Base-by-base conservation (phyloP, 73 alveolate species). In the Uronychia binucleata region DNA sequence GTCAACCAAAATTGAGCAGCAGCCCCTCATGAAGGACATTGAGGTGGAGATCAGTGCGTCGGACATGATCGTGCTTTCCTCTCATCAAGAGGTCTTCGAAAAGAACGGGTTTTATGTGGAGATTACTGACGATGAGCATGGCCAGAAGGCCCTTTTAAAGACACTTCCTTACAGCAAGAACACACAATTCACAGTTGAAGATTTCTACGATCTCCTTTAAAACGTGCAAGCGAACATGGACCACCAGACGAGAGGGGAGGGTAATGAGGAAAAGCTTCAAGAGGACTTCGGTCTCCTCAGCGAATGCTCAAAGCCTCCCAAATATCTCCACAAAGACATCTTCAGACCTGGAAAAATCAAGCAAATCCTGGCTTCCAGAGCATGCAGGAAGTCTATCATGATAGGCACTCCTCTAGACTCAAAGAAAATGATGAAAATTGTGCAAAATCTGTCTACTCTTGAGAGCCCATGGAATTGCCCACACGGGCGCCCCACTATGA, bases 381-480 rank as follows among this genome's bases (percentile, higher is more conserved):
- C 99, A 26, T 98, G 99, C 77, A 86, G 99, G 88, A 88, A 91
- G 84, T 94, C 99, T 0, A 95, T 96, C 25, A 98, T 97, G 99
- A 94, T 98, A 57, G 99, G 99, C 0, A 90, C 84, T 1, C 91
- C 94, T 31, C 79, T 98, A 58, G 95, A 93, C 85, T 59, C 77
- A 59, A 67, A 77, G 60, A 82, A 95, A 77, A 98, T 98, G 99
- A 93, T 86, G 76, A 92, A 91, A 79, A 90, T 98, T 34, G 93
- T 97, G 13, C 58, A 83, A n/a, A 96, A 97, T 84, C 88, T 98
- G 91, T 74, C 97, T 13, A 87, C 92, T 57, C 85, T 98, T 19
- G 93, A 95, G 74, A 90, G 97, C 30, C 99, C 99, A 0, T 98
- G 99, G 99, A 97, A 97, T 91, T 98, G 99, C 78, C 99, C 99